These are phyloP conservation scores for Colletotrichum plurivorum DNA, from an alignment of 2,329 filamentous ascomycete genomes.

Conservation along the genomic window DNA sequence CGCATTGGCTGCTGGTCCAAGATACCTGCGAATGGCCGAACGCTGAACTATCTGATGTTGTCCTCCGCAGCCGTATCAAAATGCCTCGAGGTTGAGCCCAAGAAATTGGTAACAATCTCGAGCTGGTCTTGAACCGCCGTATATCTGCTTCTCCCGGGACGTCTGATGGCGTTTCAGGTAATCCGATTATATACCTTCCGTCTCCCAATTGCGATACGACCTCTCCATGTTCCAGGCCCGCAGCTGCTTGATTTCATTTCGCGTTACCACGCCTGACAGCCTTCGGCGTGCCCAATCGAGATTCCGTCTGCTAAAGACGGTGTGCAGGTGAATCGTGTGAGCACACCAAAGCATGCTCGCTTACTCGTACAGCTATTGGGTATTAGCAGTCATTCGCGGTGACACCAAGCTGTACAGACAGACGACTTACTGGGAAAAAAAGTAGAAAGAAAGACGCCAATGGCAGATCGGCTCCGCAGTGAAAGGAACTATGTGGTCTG, in stretches of 20 bases:
- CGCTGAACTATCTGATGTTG: constrained; percentile 19
- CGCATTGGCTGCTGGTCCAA: neutral
- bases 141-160: neutral
- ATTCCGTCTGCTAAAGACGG: neutral
- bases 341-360: neutral
- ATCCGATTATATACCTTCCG: neutral
- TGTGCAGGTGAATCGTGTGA: neutral
- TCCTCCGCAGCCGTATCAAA: constrained; percentile 22
- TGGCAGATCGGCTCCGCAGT: neutral
- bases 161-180: neutral
- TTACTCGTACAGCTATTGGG: constrained; percentile 30
- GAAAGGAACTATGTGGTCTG: neutral
- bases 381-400: neutral
- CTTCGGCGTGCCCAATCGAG: too few species aligned
- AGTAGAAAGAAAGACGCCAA: constrained; percentile 19
- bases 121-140: neutral
- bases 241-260: too few species aligned
- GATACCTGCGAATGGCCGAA: constrained; percentile 5
- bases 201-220: neutral
- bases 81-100: constrained; percentile 3
- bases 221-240: too few species aligned
- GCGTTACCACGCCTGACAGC: too few species aligned
- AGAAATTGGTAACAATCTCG: neutral
- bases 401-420: too few species aligned
- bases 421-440: constrained; percentile 9